Conservation (phyloP, 2,329 filamentous ascomycete genomes). For the Cercospora sesami region DNA sequence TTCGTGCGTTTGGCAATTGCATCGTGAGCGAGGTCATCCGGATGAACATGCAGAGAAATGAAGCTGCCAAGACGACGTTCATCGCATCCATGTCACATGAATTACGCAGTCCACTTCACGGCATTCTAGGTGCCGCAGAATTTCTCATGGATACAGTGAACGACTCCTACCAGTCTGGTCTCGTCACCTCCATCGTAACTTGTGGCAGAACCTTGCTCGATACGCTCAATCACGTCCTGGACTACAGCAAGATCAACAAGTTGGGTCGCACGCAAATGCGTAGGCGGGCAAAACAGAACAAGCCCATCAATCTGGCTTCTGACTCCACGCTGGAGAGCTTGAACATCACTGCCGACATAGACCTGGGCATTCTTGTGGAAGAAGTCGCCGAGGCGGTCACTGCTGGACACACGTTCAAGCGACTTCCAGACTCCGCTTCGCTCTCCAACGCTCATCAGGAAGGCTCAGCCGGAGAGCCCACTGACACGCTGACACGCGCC, state of each 20-base stretch:
- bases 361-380: constrained; percentile 51
- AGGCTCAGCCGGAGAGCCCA: not conserved
- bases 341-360: constrained; percentile 41
- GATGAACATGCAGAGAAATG: constrained; percentile 42
- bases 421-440: constrained; percentile 21
- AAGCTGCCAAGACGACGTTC: constrained; percentile 55
- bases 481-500: constrained; percentile 7
- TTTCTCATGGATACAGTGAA: constrained; percentile 49
- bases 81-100: constrained; percentile 56
- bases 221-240: constrained; percentile 48
- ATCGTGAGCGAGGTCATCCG: constrained; percentile 44
- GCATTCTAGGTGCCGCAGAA: constrained; percentile 53
- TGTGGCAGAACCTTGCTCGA: constrained; percentile 53
- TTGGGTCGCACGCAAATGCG: constrained; percentile 32
- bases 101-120: constrained; percentile 51
- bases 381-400: constrained; percentile 58
- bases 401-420: constrained; percentile 50
- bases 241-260: constrained; percentile 48
- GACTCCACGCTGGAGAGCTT: constrained; percentile 33
- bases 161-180: constrained; percentile 45
- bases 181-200: constrained; percentile 51
- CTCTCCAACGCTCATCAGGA: constrained; percentile 14
- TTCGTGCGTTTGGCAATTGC: constrained; percentile 44
- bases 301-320: constrained; percentile 33
- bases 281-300: constrained; percentile 31